Conservation (phyloP, 768 basidiomycete species). For the Tylopilus vinaceipallidus region DNA sequence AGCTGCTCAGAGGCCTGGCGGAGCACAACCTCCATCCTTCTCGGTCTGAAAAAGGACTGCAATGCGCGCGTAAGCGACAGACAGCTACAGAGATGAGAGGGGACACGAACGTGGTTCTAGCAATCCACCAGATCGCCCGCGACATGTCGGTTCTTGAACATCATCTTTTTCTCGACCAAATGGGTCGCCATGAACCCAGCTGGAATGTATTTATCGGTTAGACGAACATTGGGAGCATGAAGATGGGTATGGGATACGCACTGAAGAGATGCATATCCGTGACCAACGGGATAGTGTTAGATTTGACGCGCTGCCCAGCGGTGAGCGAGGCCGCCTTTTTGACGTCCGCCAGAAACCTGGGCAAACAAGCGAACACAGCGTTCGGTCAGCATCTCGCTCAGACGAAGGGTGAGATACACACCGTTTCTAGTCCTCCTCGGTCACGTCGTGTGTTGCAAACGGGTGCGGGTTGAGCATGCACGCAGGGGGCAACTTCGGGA, state of each 20-base stretch:
- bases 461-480: slow-evolving; percentile 42
- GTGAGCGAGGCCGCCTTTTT: slow-evolving; percentile 35
- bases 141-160: slow-evolving; percentile 36
- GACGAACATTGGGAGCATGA: background rate
- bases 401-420: slow-evolving; percentile 8
- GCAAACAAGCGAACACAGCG: background rate
- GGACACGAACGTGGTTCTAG: slow-evolving; percentile 48
- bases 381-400: background rate
- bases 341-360: slow-evolving; percentile 39
- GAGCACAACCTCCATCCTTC: slow-evolving; percentile 42
- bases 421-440: slow-evolving; percentile 50
- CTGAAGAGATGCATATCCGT: slow-evolving; percentile 28
- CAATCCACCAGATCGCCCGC: slow-evolving; percentile 42
- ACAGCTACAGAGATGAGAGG: background rate
- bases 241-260: slow-evolving; percentile 1
- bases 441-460: slow-evolving; percentile 48
- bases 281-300: slow-evolving; percentile 31
- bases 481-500: slow-evolving; percentile 43
- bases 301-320: slow-evolving; percentile 31
- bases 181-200: slow-evolving; percentile 19
- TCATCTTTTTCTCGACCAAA: slow-evolving; percentile 27
- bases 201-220: background rate
- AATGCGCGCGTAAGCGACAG: background rate
- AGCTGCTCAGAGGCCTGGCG: slow-evolving; percentile 30
- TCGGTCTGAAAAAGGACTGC: slow-evolving; percentile 49